Conservation (phyloP, 768 basidiomycete species). For the Suillus hirtellus region DNA sequence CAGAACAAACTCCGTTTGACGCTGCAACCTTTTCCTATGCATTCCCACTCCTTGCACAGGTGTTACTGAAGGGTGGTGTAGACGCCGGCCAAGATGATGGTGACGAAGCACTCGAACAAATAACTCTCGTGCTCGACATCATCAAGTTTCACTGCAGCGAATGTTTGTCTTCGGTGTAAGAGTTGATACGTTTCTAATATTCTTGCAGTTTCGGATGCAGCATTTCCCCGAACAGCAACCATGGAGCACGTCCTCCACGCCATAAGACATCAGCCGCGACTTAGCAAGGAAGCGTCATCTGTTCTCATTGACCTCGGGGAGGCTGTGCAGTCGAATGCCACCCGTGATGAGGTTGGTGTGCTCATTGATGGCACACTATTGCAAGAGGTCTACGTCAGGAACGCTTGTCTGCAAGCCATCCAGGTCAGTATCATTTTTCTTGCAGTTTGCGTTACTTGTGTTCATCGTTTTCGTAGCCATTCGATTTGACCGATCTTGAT, state of each 20-base stretch:
- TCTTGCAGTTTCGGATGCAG: constrained; percentile 58
- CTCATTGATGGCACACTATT: constrained; percentile 73
- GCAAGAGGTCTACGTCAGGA: constrained; percentile 88
- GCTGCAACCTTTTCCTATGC: constrained; percentile 82
- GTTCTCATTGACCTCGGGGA: constrained; percentile 80
- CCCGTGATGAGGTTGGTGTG: constrained; percentile 58
- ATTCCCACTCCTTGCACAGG: constrained; percentile 70
- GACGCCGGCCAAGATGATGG: constrained; percentile 50
- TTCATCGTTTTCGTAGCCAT: constrained; percentile 53
- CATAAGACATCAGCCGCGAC: constrained; percentile 73
- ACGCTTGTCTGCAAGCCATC: constrained; percentile 86
- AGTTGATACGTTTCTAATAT: constrained; percentile 20
- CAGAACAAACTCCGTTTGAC: constrained; percentile 82
- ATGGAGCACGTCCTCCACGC: constrained; percentile 71
- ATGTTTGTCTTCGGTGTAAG: constrained; percentile 21
- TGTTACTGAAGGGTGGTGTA: constrained; percentile 72
- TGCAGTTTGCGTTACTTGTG: neutral
- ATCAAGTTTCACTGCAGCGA: constrained; percentile 35
- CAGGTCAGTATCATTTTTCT: constrained; percentile 53
- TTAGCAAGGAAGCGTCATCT: constrained; percentile 82
- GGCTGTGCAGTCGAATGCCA: constrained; percentile 68
- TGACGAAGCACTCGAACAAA: constrained; percentile 80
- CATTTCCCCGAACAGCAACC: constrained; percentile 73
- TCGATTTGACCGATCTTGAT: constrained; percentile 92
- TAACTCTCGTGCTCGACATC: constrained; percentile 58